Conservation (phyloP, 495 filamentous ascomycete species). For the Collariella sp. region DNA sequence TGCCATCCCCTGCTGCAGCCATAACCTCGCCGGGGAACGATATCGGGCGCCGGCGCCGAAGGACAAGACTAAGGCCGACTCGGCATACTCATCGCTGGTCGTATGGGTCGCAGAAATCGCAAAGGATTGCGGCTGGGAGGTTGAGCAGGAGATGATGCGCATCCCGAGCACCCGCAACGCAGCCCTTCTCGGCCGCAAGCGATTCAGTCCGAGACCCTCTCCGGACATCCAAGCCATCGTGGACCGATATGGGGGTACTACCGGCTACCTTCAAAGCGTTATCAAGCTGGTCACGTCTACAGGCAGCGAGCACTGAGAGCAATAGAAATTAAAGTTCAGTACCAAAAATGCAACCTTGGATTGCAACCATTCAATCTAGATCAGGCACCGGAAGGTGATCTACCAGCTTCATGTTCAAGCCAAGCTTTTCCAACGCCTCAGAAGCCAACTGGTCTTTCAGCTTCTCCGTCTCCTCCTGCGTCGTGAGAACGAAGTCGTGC, state of each 20-base stretch:
- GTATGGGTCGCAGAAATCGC: slow-evolving; percentile 61
- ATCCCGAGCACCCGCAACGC: slow-evolving; percentile 89
- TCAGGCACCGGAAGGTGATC: slow-evolving; percentile 74
- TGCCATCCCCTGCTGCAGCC: slow-evolving; percentile 90
- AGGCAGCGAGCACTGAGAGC: slow-evolving; percentile 29
- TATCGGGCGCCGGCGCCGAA: slow-evolving; percentile 61
- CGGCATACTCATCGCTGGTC: slow-evolving; percentile 65
- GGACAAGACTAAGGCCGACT: slow-evolving; percentile 41
- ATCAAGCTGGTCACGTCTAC: slow-evolving; percentile 37
- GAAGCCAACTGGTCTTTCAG: slow-evolving; percentile 64
- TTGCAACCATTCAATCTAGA: slow-evolving; percentile 25
- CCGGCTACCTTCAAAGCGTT: slow-evolving; percentile 47
- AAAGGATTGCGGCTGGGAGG: slow-evolving; percentile 58
- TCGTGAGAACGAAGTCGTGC: slow-evolving; percentile 66
- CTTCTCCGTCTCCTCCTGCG: slow-evolving; percentile 58
- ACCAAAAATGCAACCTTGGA: background rate
- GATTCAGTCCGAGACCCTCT: slow-evolving; percentile 7
- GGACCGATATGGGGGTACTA: slow-evolving; percentile 44
- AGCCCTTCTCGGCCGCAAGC: slow-evolving; percentile 59
- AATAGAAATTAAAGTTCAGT: too few relatives aligned
- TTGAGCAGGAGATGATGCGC: slow-evolving; percentile 70
- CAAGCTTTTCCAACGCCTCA: slow-evolving; percentile 62
- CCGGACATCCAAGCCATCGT: slow-evolving; percentile 35
- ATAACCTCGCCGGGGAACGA: slow-evolving; percentile 64
- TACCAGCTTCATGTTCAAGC: slow-evolving; percentile 65